Evolutionary conservation across 352 stramenopile genomes (phyloP), one percentile per base, ranked within the genome.

Genomic region (Pythium dissimile): DNA sequence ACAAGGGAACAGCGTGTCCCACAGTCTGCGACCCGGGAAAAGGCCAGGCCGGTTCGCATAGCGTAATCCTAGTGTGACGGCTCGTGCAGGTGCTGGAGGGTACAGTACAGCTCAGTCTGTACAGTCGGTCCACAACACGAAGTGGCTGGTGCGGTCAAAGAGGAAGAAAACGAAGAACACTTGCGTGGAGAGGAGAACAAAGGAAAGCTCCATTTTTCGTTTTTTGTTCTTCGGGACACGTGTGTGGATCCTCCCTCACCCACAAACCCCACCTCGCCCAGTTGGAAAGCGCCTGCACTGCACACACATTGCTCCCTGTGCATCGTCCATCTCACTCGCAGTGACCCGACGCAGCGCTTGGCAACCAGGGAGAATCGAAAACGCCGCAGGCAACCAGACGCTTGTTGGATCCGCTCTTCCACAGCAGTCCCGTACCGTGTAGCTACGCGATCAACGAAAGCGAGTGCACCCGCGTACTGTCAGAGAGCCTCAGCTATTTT

Each of bases 181-280:
- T 18, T 6, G 5, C 7, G 10, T 34, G 9, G 9, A 26, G 34
- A 55, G 34, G 31, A 45, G 35, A 12, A 11, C 16, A 20, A 11
- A 23, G 24, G 42, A 37, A 59, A 30, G 43, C 53, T 61, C 53
- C 31, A 54, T 61, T 26, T 61, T 61, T 60, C 42, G 13, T 60
- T 27, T 16, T 35, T 47, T 47, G 15, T 56, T 27, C 42, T 54
- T 26, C 26, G 30, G 34, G 34, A 46, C 27, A 10, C n/a, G n/a
- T n/a, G n/a, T n/a, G n/a, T n/a, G n/a, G 15, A 42, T 42, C 39
- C 39, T 46, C 39, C 21, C n/a, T n/a, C n/a, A n/a, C n/a, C n/a
- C n/a, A n/a, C n/a, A n/a, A n/a, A n/a, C n/a, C n/a, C n/a, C n/a
- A n/a, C n/a, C n/a, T n/a, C n/a, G n/a, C n/a, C n/a, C n/a, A n/a